These are phyloP conservation scores for Fereydounia khargensis DNA, from an alignment of 1,284 basidiomycete species.

Conservation along the genomic window DNA sequence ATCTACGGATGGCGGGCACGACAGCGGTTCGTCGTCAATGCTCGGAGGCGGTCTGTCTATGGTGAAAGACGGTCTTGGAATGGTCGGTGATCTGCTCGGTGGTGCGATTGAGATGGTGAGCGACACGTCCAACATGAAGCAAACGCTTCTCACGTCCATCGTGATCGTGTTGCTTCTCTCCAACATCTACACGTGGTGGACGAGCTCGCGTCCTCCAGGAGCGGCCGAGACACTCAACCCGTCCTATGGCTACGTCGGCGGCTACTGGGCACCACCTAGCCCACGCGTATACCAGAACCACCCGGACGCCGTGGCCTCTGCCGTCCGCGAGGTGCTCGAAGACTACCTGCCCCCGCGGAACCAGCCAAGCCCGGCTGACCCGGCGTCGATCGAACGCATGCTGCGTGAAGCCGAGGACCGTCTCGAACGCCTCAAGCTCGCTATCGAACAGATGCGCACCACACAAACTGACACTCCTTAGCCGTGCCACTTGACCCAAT, in stretches of 20 bases:
- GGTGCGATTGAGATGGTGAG: constrained; percentile 27
- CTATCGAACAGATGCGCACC: no score
- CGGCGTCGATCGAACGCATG: no score
- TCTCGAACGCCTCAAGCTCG: constrained; percentile 2
- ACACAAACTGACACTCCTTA: no score
- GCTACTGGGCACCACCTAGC: constrained; percentile 23
- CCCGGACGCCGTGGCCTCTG: constrained; percentile 51
- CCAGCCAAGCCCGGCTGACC: no score
- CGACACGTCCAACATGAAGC: constrained; percentile 19
- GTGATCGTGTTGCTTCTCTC: constrained; percentile 55
- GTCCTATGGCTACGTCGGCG: constrained; percentile 28
- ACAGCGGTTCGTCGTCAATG: no score
- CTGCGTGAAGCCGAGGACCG: no score
- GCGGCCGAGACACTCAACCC: constrained; percentile 19
- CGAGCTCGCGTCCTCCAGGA: background rate
- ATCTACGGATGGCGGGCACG: background rate
- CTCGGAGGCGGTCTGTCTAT: constrained; percentile 2
- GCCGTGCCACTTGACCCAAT: no score
- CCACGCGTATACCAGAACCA: no score
- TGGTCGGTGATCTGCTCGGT: constrained; percentile 25
- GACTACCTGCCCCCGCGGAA: no score
- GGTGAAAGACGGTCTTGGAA: constrained; percentile 18
- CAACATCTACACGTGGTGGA: constrained; percentile 48
- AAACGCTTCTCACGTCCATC: constrained; percentile 39
- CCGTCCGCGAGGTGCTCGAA: constrained; percentile 53